Conservation (phyloP, 192 early-diverging fungal species). For the Polychytrium aggregatum region DNA sequence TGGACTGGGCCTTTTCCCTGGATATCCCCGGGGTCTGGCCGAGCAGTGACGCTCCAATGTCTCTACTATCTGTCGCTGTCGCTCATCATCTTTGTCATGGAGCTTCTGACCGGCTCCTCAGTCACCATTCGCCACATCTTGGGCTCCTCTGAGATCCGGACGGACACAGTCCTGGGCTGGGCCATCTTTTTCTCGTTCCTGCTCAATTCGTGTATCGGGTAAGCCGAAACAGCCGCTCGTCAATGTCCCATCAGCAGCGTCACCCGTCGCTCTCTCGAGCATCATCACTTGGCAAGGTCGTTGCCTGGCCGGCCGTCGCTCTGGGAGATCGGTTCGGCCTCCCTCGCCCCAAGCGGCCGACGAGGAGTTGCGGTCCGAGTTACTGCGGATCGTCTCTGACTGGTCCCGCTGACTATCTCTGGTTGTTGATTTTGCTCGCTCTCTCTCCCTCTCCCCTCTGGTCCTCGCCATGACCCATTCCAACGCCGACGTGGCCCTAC, state of each 20-base stretch:
- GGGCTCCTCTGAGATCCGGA: constrained; percentile 40
- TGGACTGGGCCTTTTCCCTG: too few relatives aligned
- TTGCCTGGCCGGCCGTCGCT: too few relatives aligned
- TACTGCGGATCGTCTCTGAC: too few relatives aligned
- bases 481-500: not conserved
- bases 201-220: constrained; percentile 51
- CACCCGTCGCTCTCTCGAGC: too few relatives aligned
- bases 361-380: too few relatives aligned
- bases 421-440: not conserved
- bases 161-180: constrained; percentile 59
- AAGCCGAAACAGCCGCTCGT: constrained; percentile 3
- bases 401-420: too few relatives aligned
- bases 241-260: not conserved
- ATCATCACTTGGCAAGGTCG: too few relatives aligned
- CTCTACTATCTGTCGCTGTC: constrained; percentile 47
- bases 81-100: constrained; percentile 32
- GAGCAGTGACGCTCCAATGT: constrained; percentile 43
- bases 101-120: constrained; percentile 47
- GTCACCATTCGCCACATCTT: constrained; percentile 61
- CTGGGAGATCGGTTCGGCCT: too few relatives aligned
- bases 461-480: not conserved
- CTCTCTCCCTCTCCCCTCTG: not conserved
- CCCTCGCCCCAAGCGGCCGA: too few relatives aligned
- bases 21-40: too few relatives aligned
- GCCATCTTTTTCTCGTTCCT: constrained; percentile 50